These are phyloP conservation scores for Solanum pinnatisectum DNA, from an alignment of 257 asterid genomes.

Conservation along the genomic window DNA sequence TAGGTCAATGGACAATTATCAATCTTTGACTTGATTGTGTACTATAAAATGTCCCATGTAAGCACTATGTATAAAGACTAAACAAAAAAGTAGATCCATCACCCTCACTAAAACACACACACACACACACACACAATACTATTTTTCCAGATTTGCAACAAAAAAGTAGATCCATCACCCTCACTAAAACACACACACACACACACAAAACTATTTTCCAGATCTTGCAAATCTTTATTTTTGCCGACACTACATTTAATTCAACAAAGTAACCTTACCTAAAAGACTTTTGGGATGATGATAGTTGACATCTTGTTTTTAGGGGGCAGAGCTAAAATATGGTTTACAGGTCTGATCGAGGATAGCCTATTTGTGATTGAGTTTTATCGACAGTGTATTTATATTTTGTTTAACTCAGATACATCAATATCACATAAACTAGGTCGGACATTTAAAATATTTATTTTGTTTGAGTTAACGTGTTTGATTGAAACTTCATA, in stretches of 20 bases:
- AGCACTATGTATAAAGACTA: not conserved
- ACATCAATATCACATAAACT: not conserved
- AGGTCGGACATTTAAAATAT: not conserved
- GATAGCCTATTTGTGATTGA: not conserved
- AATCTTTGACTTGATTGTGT: not conserved
- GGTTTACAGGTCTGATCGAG: accelerated
- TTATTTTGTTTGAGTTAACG: not conserved
- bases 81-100: not conserved
- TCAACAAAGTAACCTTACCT: not conserved
- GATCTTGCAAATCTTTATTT: slow-evolving; percentile 1
- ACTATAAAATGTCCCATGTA: not conserved
- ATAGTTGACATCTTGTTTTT: not conserved
- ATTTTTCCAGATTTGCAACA: not conserved
- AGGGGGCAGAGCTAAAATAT: not conserved
- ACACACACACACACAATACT: not conserved
- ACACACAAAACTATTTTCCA: not conserved
- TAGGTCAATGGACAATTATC: not conserved
- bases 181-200: not conserved
- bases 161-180: not conserved
- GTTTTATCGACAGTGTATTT: too few relatives aligned
- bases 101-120: not conserved
- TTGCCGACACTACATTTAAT: slow-evolving; percentile 10
- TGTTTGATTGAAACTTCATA: not conserved
- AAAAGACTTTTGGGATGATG: not conserved
- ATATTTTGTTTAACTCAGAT: not conserved